These are phyloP conservation scores for Cucurbita ficifolia DNA, from an alignment of 306 rosid genomes.

Conservation along the genomic window DNA sequence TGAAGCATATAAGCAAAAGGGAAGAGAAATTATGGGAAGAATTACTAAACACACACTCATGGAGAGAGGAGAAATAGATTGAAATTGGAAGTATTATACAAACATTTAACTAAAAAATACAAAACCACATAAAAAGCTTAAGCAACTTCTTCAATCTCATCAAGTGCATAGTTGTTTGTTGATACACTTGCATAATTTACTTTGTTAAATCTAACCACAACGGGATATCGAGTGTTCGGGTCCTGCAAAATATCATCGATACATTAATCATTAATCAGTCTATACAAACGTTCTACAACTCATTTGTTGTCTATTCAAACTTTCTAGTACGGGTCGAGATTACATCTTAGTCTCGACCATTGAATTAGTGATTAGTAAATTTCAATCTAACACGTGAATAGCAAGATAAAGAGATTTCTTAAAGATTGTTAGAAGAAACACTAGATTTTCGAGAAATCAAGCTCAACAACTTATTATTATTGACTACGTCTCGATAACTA, in stretches of 20 bases:
- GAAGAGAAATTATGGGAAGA: background rate
- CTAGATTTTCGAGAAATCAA: background rate
- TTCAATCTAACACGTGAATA: background rate
- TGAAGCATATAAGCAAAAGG: no score
- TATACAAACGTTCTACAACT: no score
- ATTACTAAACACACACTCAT: background rate
- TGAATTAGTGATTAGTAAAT: background rate
- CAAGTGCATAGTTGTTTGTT: conserved; percentile 19
- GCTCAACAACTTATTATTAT: background rate
- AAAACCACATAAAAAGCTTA: background rate
- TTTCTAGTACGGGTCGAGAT: background rate
- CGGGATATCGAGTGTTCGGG: conserved; percentile 13
- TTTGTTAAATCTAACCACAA: conserved; percentile 17
- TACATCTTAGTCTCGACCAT: background rate
- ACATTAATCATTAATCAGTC: background rate
- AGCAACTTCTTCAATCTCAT: conserved; percentile 14
- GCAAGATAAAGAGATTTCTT: background rate
- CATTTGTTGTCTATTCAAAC: background rate
- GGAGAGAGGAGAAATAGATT: conserved; percentile 5
- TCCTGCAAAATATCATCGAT: conserved; percentile 7
- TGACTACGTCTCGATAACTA: no score
- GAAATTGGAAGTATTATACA: conserved; percentile 8
- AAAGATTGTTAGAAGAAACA: no score
- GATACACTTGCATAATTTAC: conserved; percentile 20
- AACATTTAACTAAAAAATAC: conserved; percentile 2